Conservation (phyloP, 768 basidiomycete species). For the Lactarius hatsudake region DNA sequence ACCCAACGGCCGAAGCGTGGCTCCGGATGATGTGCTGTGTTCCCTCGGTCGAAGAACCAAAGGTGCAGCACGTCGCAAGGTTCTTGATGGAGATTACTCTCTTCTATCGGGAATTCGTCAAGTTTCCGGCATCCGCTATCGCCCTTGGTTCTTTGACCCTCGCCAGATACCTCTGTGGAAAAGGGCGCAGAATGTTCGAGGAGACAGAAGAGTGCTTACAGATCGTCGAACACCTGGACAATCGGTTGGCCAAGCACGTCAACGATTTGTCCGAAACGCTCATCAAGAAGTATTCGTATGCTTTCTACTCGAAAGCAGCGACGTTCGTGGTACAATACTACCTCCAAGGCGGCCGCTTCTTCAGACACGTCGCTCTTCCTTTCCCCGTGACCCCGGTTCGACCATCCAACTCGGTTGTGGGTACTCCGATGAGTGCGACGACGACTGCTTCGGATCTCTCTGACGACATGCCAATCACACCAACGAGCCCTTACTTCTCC, state of each 20-base stretch:
- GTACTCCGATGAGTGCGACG: slow-evolving; percentile 73
- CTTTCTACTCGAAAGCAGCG: slow-evolving; percentile 95
- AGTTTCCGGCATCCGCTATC: slow-evolving; percentile 79
- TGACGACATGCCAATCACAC: slow-evolving; percentile 83
- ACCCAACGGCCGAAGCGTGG: slow-evolving; percentile 98
- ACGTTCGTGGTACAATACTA: slow-evolving; percentile 93
- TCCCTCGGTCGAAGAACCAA: slow-evolving; percentile 74
- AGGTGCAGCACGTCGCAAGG: slow-evolving; percentile 92
- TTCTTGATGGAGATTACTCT: slow-evolving; percentile 99
- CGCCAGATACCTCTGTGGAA: slow-evolving; percentile 83
- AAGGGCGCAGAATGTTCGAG: slow-evolving; percentile 72
- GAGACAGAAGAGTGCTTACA: slow-evolving; percentile 83
- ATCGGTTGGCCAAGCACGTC: slow-evolving; percentile 80
- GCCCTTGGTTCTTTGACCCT: slow-evolving; percentile 88
- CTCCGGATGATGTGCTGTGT: slow-evolving; percentile 79
- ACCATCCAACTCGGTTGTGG: slow-evolving; percentile 47
- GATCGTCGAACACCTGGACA: slow-evolving; percentile 84
- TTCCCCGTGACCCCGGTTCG: slow-evolving; percentile 70
- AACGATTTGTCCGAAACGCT: slow-evolving; percentile 94
- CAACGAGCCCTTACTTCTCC: slow-evolving; percentile 63
- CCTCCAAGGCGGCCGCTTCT: slow-evolving; percentile 79
- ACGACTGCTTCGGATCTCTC: slow-evolving; percentile 73
- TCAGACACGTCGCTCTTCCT: slow-evolving; percentile 43
- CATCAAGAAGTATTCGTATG: slow-evolving; percentile 96
- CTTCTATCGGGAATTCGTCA: slow-evolving; percentile 94